Percentiles rank a stretch among this genome's conserved stretches.
These are phyloP conservation scores for Penicillium cinerascens DNA, from an alignment of 495 filamentous ascomycete species.

Conservation along the genomic window DNA sequence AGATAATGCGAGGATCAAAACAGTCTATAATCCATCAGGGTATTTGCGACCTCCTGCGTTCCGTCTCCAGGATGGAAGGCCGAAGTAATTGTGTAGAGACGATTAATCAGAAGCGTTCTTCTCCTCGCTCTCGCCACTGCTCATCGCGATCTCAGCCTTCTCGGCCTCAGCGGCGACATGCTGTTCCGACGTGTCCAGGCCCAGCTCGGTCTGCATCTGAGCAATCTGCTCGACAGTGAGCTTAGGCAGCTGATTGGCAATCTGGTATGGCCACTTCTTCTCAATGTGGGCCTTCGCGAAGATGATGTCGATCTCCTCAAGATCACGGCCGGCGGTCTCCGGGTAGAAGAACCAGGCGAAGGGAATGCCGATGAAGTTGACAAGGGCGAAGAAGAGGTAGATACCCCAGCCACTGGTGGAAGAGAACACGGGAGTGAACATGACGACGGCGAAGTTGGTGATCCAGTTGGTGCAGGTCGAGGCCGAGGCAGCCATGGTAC, in stretches of 20 bases:
- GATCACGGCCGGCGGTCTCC: constrained; percentile 62
- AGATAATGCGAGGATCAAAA: constrained; percentile 15
- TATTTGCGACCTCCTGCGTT: constrained; percentile 10
- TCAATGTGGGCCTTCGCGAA: constrained; percentile 43
- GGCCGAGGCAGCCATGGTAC: constrained; percentile 58
- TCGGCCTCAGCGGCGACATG: constrained; percentile 14
- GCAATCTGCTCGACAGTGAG: constrained; percentile 32
- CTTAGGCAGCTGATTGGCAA: constrained; percentile 36
- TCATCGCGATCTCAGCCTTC: constrained; percentile 32
- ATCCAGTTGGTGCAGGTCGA: constrained; percentile 48
- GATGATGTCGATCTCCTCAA: constrained; percentile 69
- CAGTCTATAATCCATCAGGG: constrained; percentile 16
- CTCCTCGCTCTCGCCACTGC: constrained; percentile 24
- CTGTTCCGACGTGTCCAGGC: constrained; percentile 22
- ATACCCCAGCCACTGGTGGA: constrained; percentile 28
- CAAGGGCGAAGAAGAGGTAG: constrained; percentile 61
- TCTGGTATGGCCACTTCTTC: constrained; percentile 35
- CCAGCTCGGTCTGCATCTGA: constrained; percentile 29
- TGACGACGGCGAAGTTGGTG: constrained; percentile 46
- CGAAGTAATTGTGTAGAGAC: constrained; percentile 6
- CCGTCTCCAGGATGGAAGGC: constrained; percentile 23
- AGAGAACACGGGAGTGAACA: constrained; percentile 44
- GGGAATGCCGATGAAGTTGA: constrained; percentile 67
- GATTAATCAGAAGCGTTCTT: constrained; percentile 24
- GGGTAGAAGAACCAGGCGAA: constrained; percentile 65